Base-by-base conservation (phyloP, 306 rosid genomes). In the Citrullus mucosospermus region DNA sequence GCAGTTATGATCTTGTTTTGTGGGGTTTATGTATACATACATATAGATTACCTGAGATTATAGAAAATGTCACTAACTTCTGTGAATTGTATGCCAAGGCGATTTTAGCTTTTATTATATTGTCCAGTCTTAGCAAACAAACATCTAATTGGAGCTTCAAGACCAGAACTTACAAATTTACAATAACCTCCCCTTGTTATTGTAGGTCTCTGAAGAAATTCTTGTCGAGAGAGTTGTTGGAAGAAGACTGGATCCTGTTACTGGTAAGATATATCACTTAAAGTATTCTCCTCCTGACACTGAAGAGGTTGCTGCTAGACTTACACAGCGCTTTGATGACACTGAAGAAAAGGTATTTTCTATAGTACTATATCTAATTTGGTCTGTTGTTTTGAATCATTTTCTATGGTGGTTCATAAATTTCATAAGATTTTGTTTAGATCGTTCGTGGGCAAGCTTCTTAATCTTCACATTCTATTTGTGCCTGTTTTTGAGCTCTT, bases 211-310 rank as follows among this genome's bases (percentile, higher is more conserved):
- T 11, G 97, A 95, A 88, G 92, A 88, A 44, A 44, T 82, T 87
- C 99, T 95, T 66, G 90, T 95, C 32, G 93, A 95, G 84, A 92
- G 97, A 84, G 99, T 92, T 46, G 92, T 85, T 77, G 99, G 99
- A 65, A 88, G 99, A 76, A 92, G 99, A 81, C 81, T 88, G 78
- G 99, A 95, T 86, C 99, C 99, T 73, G 85, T 90, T 54, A 92
- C 97, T 53, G 97, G 99, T 36, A 88, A 85, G 86, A 95, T 95
- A 78, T 95, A 92, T 87, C 99, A 92, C 85, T 67, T 95, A 77
- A 95, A 91, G 90, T 91, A 92, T 85, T 89, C 91, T 62, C 97
- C 96, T 17, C 99, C 99, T 4, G 96, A 92, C 84, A 88, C 86
- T 36, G 59, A 89, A 82, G 97, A 92, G 86, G 85, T 95, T 67